A percentile compares a stretch with the other conserved stretches of the same genome.
These are phyloP conservation scores for Russula sp. DNA, from an alignment of 768 basidiomycete genomes.

Conservation along the genomic window DNA sequence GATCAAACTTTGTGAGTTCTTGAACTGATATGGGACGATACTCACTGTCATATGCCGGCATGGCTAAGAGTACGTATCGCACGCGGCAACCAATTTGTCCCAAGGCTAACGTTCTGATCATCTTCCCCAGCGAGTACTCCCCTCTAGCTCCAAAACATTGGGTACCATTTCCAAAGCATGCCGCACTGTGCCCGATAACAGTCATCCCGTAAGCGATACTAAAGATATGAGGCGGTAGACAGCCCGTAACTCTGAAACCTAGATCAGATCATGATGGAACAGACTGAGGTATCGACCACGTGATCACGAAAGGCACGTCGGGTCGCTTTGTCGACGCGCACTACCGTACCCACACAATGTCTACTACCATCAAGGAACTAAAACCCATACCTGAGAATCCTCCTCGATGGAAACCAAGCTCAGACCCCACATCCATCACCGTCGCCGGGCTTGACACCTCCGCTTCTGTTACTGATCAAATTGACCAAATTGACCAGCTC, in stretches of 20 bases:
- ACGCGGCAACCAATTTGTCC: background rate
- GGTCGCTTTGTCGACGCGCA: background rate
- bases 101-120: background rate
- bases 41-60: background rate
- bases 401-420: slow-evolving; percentile 62
- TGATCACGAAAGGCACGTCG: background rate
- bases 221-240: background rate
- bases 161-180: background rate
- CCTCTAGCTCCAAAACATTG: background rate
- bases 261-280: too few species aligned
- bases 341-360: background rate
- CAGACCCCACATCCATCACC: slow-evolving; percentile 59
- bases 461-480: slow-evolving; percentile 73
- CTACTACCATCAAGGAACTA: slow-evolving; percentile 26
- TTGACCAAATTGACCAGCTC: slow-evolving; percentile 93
- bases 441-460: slow-evolving; percentile 71
- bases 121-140: background rate
- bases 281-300: background rate
- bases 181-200: background rate
- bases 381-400: slow-evolving; percentile 57
- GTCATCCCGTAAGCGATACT: background rate
- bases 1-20: background rate
- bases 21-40: background rate
- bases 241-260: background rate
- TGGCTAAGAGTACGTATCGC: background rate